These are phyloP conservation scores for Fusarium siculi DNA, from an alignment of 2,329 filamentous ascomycete genomes.

Conservation along the genomic window DNA sequence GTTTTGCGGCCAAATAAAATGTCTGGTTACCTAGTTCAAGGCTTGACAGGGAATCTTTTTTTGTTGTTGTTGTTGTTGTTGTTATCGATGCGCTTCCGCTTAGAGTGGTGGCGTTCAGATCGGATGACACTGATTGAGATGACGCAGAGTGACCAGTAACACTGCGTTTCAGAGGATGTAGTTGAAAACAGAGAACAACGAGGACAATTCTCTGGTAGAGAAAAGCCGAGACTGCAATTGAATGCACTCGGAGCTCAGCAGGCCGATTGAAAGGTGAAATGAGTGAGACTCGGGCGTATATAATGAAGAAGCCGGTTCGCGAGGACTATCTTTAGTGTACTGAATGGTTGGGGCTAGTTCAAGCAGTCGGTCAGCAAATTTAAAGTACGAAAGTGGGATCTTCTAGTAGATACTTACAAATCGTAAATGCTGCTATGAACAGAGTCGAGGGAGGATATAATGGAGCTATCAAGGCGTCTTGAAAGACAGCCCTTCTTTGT, in stretches of 20 bases:
- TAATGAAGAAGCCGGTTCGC: conserved; percentile 10
- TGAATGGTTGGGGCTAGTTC: background rate
- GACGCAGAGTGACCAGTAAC: conserved; percentile 16
- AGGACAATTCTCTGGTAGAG: conserved; percentile 7
- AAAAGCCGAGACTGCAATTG: background rate
- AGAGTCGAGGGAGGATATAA: background rate
- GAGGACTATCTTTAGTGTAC: background rate
- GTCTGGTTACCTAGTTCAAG: background rate
- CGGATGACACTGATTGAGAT: conserved; percentile 18
- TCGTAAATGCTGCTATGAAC: background rate
- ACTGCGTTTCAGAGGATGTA: background rate
- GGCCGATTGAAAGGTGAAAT: background rate
- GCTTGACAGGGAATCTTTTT: background rate
- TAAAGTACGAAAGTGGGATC: background rate
- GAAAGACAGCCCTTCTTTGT: conserved; percentile 34
- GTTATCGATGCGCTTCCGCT: background rate
- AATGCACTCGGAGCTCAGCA: background rate
- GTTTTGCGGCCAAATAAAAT: conserved; percentile 18
- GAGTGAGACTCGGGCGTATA: background rate
- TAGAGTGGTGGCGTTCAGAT: conserved; percentile 16
- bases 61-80: background rate
- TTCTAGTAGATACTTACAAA: background rate
- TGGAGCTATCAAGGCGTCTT: conserved; percentile 8
- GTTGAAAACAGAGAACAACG: background rate
- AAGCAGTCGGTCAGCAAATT: background rate